A percentile compares a stretch with the other conserved stretches of the same genome.
These are phyloP conservation scores for Gymnopilus junonius DNA, from an alignment of 768 basidiomycete genomes.

Conservation along the genomic window DNA sequence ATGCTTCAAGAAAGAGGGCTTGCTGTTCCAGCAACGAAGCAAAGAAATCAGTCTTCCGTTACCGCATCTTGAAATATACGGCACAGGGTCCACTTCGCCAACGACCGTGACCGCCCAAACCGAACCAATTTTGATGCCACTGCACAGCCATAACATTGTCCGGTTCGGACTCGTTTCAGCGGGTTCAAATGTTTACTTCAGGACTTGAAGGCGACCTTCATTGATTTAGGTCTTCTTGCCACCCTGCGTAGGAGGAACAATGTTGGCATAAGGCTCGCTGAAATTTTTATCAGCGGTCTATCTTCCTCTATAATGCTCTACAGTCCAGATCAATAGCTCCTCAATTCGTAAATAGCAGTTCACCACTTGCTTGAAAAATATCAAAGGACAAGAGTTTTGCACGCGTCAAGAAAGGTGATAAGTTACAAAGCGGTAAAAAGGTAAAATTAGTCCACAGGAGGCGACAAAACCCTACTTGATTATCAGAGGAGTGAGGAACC, in stretches of 20 bases:
- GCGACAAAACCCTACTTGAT: conserved; percentile 23
- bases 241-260: too few species aligned
- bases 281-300: too few species aligned
- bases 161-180: too few species aligned
- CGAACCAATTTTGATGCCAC: background rate
- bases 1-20: conserved; percentile 18
- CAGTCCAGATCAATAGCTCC: too few species aligned
- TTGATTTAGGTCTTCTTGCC: too few species aligned
- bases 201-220: too few species aligned
- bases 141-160: background rate
- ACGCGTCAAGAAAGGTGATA: background rate
- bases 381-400: too few species aligned
- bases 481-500: conserved; percentile 35
- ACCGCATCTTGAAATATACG: background rate
- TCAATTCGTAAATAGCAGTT: too few species aligned
- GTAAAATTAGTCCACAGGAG: background rate
- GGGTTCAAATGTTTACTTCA: too few species aligned
- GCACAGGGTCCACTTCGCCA: background rate
- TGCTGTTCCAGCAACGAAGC: conserved; percentile 22
- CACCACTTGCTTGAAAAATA: too few species aligned
- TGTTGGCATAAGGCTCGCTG: too few species aligned
- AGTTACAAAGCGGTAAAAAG: background rate
- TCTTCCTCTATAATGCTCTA: too few species aligned
- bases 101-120: background rate
- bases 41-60: conserved; percentile 6